phyloP scores from a whole-genome alignment of 441 rosid species.

The Populus tomentosa region DNA sequence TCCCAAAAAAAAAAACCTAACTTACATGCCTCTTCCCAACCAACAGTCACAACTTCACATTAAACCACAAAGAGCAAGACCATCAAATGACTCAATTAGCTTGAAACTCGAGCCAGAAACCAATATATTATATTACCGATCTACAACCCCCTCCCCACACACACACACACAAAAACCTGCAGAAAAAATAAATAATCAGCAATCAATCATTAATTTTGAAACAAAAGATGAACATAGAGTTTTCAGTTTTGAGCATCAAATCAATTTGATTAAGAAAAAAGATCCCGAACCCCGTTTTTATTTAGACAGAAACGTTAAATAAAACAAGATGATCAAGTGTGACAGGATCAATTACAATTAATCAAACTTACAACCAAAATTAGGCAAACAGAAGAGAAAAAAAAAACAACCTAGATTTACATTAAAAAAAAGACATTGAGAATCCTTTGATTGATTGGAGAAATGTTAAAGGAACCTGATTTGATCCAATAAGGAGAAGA shows the following conservation, averaged over 20 bases:
- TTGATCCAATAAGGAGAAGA: slow-evolving; percentile 24
- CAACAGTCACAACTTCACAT: background rate
- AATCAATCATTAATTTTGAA: background rate
- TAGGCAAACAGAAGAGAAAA: too few species aligned
- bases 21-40: slow-evolving; percentile 29
- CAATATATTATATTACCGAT: background rate
- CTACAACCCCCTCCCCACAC: background rate
- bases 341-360: too few species aligned
- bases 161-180: background rate
- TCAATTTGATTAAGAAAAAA: too few species aligned
- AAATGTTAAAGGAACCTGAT: slow-evolving; percentile 29
- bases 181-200: background rate
- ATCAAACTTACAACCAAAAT: too few species aligned
- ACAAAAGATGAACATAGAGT: too few species aligned
- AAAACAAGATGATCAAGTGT: too few species aligned
- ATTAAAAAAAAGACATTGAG: background rate
- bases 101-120: background rate
- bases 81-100: slow-evolving; percentile 1
- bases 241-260: too few species aligned
- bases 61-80: background rate
- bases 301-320: too few species aligned
- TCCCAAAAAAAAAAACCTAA: slow-evolving; percentile 39
- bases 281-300: too few species aligned
- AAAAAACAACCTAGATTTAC: too few species aligned
- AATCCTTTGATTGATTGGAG: background rate